phyloP scores from a whole-genome alignment of 441 rosid species.

The Hypseocharis bilobata region DNA sequence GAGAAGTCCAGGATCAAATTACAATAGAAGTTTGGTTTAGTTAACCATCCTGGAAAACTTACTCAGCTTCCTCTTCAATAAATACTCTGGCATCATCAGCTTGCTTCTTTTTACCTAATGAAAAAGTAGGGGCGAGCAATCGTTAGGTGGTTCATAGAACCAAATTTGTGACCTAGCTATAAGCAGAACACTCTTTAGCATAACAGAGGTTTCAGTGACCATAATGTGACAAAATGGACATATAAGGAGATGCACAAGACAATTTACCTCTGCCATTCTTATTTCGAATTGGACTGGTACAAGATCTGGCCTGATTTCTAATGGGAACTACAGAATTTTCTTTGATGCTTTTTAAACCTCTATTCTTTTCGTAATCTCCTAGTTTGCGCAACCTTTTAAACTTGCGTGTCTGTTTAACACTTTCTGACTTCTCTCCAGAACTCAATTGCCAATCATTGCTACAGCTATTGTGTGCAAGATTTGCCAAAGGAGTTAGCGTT shows the following conservation, averaged over 20 bases:
- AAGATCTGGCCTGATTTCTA: slow-evolving; percentile 27
- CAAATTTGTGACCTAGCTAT: background rate
- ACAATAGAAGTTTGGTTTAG: slow-evolving; percentile 4
- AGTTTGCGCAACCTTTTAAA: slow-evolving; percentile 68
- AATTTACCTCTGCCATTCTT: slow-evolving; percentile 40
- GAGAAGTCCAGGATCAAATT: background rate
- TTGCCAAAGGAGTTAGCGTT: slow-evolving; percentile 32
- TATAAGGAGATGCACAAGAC: background rate
- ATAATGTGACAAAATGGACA: background rate
- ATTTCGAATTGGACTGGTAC: slow-evolving; percentile 22
- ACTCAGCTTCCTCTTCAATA: slow-evolving; percentile 90
- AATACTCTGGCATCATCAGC: slow-evolving; percentile 34
- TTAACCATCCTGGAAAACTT: slow-evolving; percentile 30
- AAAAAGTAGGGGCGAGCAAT: slow-evolving; percentile 14
- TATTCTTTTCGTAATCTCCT: slow-evolving; percentile 36
- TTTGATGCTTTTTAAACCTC: slow-evolving; percentile 22
- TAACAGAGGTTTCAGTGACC: background rate
- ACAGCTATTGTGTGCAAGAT: slow-evolving; percentile 29
- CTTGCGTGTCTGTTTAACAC: slow-evolving; percentile 35
- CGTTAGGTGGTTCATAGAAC: slow-evolving; percentile 15
- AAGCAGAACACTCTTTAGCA: background rate
- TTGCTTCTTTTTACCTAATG: slow-evolving; percentile 50
- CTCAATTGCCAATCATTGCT: slow-evolving; percentile 64
- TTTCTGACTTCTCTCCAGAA: slow-evolving; percentile 44
- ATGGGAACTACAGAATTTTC: slow-evolving; percentile 28